Conservation (phyloP, 805 yeast species). For the Nakazawaea holstii region DNA sequence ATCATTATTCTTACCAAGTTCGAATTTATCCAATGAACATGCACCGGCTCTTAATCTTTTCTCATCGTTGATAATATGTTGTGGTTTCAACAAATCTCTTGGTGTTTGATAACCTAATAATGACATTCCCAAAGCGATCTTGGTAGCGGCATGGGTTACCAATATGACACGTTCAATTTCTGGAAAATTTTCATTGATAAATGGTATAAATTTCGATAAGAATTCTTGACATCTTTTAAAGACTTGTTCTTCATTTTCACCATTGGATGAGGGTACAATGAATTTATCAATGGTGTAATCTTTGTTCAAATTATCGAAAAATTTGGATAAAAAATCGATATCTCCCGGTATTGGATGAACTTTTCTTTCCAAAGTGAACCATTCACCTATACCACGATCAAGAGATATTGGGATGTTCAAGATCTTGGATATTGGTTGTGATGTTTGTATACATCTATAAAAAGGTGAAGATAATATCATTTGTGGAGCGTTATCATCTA, state of each 20-base stretch:
- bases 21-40: constrained; percentile 73
- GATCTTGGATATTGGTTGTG: constrained; percentile 58
- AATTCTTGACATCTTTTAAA: constrained; percentile 54
- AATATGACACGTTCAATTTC: constrained; percentile 57
- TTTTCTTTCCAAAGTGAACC: constrained; percentile 72
- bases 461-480: constrained; percentile 78
- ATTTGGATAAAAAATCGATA: constrained; percentile 37
- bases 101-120: constrained; percentile 48
- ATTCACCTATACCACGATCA: constrained; percentile 88
- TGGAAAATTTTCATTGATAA: constrained; percentile 53
- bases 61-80: constrained; percentile 33
- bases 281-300: constrained; percentile 45
- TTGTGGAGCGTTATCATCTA: constrained; percentile 51
- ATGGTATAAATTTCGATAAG: constrained; percentile 51
- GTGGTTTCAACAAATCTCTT: constrained; percentile 44
- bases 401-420: constrained; percentile 55
- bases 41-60: constrained; percentile 64
- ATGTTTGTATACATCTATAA: constrained; percentile 83
- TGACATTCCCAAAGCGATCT: constrained; percentile 81
- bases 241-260: constrained; percentile 74
- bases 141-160: constrained; percentile 92
- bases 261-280: constrained; percentile 54
- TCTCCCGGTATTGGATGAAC: constrained; percentile 68
- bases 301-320: constrained; percentile 44
- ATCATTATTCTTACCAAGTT: constrained; percentile 19